These are phyloP conservation scores for Aspergillus alliaceus DNA, from an alignment of 2,329 filamentous ascomycete species.

Conservation along the genomic window DNA sequence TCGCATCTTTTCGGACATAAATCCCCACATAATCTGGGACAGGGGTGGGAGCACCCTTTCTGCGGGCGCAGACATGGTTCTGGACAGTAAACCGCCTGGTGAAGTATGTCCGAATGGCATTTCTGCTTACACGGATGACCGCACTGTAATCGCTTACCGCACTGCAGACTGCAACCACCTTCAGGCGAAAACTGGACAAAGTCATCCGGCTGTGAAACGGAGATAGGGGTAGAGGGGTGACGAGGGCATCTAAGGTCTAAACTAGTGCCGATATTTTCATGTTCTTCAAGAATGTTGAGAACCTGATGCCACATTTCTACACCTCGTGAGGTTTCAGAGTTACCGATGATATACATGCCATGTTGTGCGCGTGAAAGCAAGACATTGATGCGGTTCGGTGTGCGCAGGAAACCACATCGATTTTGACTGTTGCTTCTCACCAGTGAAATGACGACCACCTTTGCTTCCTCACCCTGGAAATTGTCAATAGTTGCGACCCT, in stretches of 20 bases:
- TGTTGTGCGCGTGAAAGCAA: slow-evolving; percentile 66
- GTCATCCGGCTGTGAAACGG: slow-evolving; percentile 56
- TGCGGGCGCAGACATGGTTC: slow-evolving; percentile 40
- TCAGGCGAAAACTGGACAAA: slow-evolving; percentile 60
- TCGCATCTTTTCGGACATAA: slow-evolving; percentile 38
- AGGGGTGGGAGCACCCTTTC: slow-evolving; percentile 44
- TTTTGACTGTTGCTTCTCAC: slow-evolving; percentile 65
- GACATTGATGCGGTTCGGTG: slow-evolving; percentile 68
- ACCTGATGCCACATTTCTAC: slow-evolving; percentile 67
- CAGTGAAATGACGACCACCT: slow-evolving; percentile 68
- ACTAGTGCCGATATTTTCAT: slow-evolving; percentile 49
- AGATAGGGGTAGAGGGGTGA: slow-evolving; percentile 55
- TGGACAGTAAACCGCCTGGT: slow-evolving; percentile 42
- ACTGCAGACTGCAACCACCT: slow-evolving; percentile 59
- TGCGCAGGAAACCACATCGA: slow-evolving; percentile 65
- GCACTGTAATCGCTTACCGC: slow-evolving; percentile 46
- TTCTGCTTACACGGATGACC: slow-evolving; percentile 47
- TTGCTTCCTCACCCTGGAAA: slow-evolving; percentile 75
- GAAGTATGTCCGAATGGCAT: slow-evolving; percentile 48
- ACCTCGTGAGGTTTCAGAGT: slow-evolving; percentile 56
- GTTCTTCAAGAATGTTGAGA: slow-evolving; percentile 50
- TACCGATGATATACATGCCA: slow-evolving; percentile 71
- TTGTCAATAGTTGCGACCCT: slow-evolving; percentile 69
- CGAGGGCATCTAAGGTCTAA: slow-evolving; percentile 62
- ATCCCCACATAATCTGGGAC: slow-evolving; percentile 43